These are phyloP conservation scores for Annulohypoxylon stygium DNA, from an alignment of 495 filamentous ascomycete species.

Conservation along the genomic window DNA sequence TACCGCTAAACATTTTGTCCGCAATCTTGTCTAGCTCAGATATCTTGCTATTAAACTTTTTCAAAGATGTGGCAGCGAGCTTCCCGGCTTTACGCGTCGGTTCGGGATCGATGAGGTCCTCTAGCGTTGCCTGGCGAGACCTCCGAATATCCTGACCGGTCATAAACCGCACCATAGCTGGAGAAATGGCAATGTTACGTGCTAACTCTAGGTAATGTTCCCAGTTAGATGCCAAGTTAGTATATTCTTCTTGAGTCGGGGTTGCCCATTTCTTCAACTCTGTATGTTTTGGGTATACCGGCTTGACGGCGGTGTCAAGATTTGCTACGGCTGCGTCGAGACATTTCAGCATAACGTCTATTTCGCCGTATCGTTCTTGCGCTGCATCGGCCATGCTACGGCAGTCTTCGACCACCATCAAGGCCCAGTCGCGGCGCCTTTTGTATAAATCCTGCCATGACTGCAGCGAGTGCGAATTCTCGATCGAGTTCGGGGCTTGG, in stretches of 20 bases:
- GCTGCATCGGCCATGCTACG: slow-evolving; percentile 65
- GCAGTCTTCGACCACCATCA: slow-evolving; percentile 74
- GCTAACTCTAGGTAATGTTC: slow-evolving; percentile 74
- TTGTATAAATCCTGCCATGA: slow-evolving; percentile 88
- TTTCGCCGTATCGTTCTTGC: slow-evolving; percentile 69
- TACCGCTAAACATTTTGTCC: slow-evolving; percentile 58
- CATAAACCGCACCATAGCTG: slow-evolving; percentile 67
- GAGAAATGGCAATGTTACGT: slow-evolving; percentile 68
- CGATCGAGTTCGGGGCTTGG: slow-evolving; percentile 77
- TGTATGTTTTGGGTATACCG: slow-evolving; percentile 76
- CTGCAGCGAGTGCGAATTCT: slow-evolving; percentile 77
- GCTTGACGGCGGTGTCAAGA: slow-evolving; percentile 80
- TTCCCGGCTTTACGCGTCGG: slow-evolving; percentile 74
- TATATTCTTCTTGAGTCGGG: slow-evolving; percentile 77
- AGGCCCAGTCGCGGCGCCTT: slow-evolving; percentile 79
- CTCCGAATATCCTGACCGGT: slow-evolving; percentile 59
- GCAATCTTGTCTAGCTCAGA: slow-evolving; percentile 63
- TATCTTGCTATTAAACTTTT: slow-evolving; percentile 60
- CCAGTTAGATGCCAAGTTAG: slow-evolving; percentile 73
- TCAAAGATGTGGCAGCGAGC: slow-evolving; percentile 59
- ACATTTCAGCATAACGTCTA: slow-evolving; percentile 77
- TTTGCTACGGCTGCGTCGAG: slow-evolving; percentile 84
- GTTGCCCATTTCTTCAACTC: slow-evolving; percentile 81
- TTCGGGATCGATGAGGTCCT: slow-evolving; percentile 77
- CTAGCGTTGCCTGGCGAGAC: slow-evolving; percentile 66